Evolutionary conservation across 208 protist species (phyloP).

Genomic region (Angomonas deanei): DNA sequence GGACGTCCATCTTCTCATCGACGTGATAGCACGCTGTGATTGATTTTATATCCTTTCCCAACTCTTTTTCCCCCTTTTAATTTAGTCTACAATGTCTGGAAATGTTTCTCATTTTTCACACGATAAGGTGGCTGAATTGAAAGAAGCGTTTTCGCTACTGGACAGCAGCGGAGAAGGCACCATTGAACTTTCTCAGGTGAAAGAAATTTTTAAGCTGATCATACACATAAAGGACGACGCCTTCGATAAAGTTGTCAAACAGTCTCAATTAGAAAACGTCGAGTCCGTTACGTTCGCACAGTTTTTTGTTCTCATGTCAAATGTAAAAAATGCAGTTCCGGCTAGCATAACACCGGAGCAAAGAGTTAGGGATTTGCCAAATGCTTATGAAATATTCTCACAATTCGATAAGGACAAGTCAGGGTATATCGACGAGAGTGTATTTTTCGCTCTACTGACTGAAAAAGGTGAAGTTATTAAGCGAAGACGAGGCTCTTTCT

Average conservation of each 20-base stretch:
- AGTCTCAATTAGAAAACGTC: slow-evolving; percentile 22
- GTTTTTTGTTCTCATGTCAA: slow-evolving; percentile 45
- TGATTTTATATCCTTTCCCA: slow-evolving; percentile 8
- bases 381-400: slow-evolving; percentile 27
- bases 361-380: slow-evolving; percentile 8
- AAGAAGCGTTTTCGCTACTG: slow-evolving; percentile 51
- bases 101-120: slow-evolving; percentile 16
- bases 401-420: slow-evolving; percentile 40
- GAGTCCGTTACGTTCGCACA: slow-evolving; percentile 52
- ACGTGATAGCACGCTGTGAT: too few relatives aligned
- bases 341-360: background rate
- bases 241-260: slow-evolving; percentile 26
- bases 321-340: slow-evolving; percentile 9
- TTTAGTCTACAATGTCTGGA: background rate
- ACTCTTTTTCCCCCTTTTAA: background rate
- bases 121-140: slow-evolving; percentile 55
- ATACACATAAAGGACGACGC: slow-evolving; percentile 15
- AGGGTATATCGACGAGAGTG: slow-evolving; percentile 39
- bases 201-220: slow-evolving; percentile 22
- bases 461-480: slow-evolving; percentile 41
- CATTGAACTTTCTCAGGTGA: slow-evolving; percentile 27
- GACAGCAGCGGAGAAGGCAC: slow-evolving; percentile 37
- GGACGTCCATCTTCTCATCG: too few relatives aligned
- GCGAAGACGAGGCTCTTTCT: slow-evolving; percentile 25
- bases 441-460: slow-evolving; percentile 47